phyloP scores from a whole-genome alignment of 2,329 filamentous ascomycete genomes.

The Calonectria pseudoturangicola region DNA sequence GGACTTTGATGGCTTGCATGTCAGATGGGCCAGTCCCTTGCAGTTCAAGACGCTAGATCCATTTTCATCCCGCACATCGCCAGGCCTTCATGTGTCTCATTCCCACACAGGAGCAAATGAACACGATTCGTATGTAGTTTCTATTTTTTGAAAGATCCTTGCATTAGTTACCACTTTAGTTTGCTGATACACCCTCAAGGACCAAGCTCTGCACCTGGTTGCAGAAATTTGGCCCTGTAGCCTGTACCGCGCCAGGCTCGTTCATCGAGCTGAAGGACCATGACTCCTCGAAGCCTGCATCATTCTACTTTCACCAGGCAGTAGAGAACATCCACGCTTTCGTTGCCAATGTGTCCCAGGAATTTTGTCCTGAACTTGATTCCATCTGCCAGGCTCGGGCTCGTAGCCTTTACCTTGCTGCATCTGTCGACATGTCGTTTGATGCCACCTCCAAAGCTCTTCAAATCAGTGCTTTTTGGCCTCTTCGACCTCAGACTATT shows the following conservation, averaged over 20 bases:
- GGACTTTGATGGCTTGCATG: slow-evolving; percentile 81
- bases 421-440: slow-evolving; percentile 85
- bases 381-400: slow-evolving; percentile 70
- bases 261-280: slow-evolving; percentile 73
- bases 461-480: slow-evolving; percentile 80
- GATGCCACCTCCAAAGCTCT: slow-evolving; percentile 80
- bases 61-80: slow-evolving; percentile 83
- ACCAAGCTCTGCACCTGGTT: slow-evolving; percentile 74
- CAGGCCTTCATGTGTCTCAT: slow-evolving; percentile 89
- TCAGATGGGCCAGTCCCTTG: slow-evolving; percentile 83
- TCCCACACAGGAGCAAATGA: slow-evolving; percentile 67
- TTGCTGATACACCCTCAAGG: slow-evolving; percentile 55
- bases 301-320: slow-evolving; percentile 81
- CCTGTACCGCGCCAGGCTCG: slow-evolving; percentile 70
- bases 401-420: slow-evolving; percentile 68
- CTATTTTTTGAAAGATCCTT: neutral
- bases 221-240: slow-evolving; percentile 74
- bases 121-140: slow-evolving; percentile 50
- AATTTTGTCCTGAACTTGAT: slow-evolving; percentile 70
- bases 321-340: slow-evolving; percentile 75
- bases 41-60: slow-evolving; percentile 78
- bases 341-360: slow-evolving; percentile 69
- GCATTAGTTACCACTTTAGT: neutral
- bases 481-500: slow-evolving; percentile 64
- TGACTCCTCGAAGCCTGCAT: slow-evolving; percentile 65